Conservation (phyloP, 192 early-diverging fungal genomes). For the Podila epicladia region DNA sequence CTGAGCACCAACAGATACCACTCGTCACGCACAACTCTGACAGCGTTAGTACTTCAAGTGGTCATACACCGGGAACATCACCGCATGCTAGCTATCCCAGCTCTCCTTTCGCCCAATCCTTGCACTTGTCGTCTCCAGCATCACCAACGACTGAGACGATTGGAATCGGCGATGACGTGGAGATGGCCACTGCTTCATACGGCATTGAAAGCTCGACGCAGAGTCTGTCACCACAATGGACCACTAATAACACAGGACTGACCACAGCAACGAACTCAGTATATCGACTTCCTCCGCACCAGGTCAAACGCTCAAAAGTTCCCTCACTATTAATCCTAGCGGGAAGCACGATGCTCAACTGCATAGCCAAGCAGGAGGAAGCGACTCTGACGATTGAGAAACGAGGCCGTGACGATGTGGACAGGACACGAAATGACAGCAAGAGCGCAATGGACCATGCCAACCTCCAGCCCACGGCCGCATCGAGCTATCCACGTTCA, state of each 20-base stretch:
- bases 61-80: background rate
- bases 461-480: no score
- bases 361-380: conserved; percentile 7
- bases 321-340: conserved; percentile 26
- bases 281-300: conserved; percentile 5
- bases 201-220: no score
- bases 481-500: no score
- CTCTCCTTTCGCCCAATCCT: no score
- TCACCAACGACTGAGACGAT: no score
- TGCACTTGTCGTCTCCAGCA: no score
- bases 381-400: no score
- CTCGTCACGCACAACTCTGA: background rate
- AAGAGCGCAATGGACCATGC: conserved; percentile 14
- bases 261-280: background rate
- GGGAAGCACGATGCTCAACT: conserved; percentile 25
- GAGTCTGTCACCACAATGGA: background rate
- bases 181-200: no score
- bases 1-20: background rate
- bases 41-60: background rate
- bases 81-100: no score
- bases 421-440: conserved; percentile 29
- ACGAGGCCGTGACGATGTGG: background rate
- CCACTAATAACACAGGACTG: background rate
- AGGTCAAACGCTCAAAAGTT: conserved; percentile 17
- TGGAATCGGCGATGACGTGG: no score